Evolutionary conservation across 306 rosid genomes (phyloP).

Genomic region (Abrus precatorius): DNA sequence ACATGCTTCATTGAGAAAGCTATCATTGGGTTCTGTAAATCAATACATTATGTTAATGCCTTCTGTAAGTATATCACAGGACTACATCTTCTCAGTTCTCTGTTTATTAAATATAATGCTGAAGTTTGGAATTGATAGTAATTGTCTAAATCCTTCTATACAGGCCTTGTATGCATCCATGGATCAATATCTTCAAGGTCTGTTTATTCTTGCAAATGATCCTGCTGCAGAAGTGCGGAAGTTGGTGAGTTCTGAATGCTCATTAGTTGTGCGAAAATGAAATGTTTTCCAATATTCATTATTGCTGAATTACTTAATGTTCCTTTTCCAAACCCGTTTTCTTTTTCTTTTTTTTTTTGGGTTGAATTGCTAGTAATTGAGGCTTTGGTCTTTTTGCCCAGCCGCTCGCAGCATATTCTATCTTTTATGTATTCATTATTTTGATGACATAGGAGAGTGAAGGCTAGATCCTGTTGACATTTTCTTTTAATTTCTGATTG

Average conservation of each 20-base stretch:
- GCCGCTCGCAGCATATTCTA: conserved; percentile 24
- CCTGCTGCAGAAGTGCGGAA: conserved; percentile 86
- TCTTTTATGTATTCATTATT: conserved; percentile 6
- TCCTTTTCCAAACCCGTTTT: conserved; percentile 34
- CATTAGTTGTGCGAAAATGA: conserved; percentile 27
- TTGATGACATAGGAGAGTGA: conserved; percentile 13
- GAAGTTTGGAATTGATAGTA: conserved; percentile 41
- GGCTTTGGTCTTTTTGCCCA: conserved; percentile 26
- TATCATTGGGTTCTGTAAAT: conserved; percentile 94
- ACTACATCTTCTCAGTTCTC: conserved; percentile 38
- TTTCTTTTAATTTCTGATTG: conserved; percentile 30
- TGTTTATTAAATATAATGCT: conserved; percentile 36
- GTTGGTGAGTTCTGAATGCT: conserved; percentile 67
- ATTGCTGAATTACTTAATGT: conserved; percentile 21
- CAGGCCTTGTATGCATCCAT: conserved; percentile 82
- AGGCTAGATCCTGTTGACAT: conserved; percentile 20
- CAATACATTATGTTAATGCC: conserved; percentile 98
- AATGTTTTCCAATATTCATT: conserved; percentile 11
- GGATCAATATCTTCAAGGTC: conserved; percentile 97
- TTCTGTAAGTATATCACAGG: conserved; percentile 66
- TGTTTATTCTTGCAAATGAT: conserved; percentile 90
- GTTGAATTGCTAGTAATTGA: conserved; percentile 40
- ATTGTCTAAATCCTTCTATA: conserved; percentile 38
- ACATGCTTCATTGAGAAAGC: conserved; percentile 84
- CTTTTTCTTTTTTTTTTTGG: conserved; percentile 19